A percentile compares a stretch with the other conserved stretches of the same genome.
Conservation (phyloP, 306 rosid genomes). For the Erythrophleum fordii region DNA sequence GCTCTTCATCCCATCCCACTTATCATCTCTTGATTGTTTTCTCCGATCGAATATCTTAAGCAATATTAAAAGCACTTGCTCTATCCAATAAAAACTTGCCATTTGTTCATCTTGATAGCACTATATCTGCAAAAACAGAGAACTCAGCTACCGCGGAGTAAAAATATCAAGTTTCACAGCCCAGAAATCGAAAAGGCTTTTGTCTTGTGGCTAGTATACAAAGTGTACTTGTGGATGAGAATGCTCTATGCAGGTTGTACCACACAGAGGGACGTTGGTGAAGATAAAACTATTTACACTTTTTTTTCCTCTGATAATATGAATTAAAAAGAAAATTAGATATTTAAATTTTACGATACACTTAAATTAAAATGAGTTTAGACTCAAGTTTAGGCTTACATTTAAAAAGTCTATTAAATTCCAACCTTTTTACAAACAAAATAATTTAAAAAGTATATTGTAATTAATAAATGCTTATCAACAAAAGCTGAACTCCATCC, state of each 20-base stretch:
- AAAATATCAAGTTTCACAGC: not conserved
- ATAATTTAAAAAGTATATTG: too few species aligned
- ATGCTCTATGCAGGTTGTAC: not conserved
- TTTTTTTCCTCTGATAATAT: too few species aligned
- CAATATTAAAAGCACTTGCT: not conserved
- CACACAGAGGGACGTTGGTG: not conserved
- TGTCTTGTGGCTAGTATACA: not conserved
- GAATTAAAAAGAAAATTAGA: too few species aligned
- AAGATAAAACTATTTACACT: not conserved
- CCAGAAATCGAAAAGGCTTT: not conserved
- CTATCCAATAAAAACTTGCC: constrained; percentile 17
- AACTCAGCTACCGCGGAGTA: not conserved
- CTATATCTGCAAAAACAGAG: not conserved
- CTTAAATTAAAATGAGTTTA: too few species aligned
- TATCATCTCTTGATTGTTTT: not conserved
- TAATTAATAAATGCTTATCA: too few species aligned
- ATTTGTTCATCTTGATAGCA: not conserved
- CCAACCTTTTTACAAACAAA: too few species aligned
- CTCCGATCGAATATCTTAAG: not conserved
- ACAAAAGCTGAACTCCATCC: too few species aligned
- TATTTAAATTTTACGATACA: too few species aligned
- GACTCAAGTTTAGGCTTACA: too few species aligned
- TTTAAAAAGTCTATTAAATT: too few species aligned
- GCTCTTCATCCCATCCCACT: not conserved
- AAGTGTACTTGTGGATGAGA: not conserved